These are phyloP conservation scores for Suillus bovinus DNA, from an alignment of 768 basidiomycete species.

Conservation along the genomic window DNA sequence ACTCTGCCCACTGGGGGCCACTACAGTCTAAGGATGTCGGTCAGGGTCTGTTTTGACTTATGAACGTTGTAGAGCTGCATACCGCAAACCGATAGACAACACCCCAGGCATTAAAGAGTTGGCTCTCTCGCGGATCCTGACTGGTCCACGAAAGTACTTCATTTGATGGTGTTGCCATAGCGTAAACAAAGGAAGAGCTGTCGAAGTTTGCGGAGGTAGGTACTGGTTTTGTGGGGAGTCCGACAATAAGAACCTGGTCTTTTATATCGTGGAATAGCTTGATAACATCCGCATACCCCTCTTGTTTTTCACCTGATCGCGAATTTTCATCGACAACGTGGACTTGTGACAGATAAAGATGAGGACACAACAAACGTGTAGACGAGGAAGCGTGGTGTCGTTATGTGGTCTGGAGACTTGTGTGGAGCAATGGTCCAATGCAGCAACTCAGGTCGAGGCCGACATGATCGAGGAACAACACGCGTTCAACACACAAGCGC, in stretches of 20 bases:
- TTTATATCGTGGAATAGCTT: slow-evolving; percentile 56
- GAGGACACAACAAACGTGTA: slow-evolving; percentile 73
- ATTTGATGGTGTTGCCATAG: slow-evolving; percentile 54
- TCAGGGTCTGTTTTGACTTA: slow-evolving; percentile 27
- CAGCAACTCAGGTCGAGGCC: slow-evolving; percentile 54
- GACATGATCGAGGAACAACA: slow-evolving; percentile 70
- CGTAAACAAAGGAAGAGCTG: slow-evolving; percentile 35
- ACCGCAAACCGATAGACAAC: slow-evolving; percentile 82
- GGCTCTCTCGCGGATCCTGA: slow-evolving; percentile 81
- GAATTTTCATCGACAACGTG: slow-evolving; percentile 73
- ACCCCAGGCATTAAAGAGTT: slow-evolving; percentile 80
- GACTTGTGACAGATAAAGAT: slow-evolving; percentile 70
- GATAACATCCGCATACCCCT: slow-evolving; percentile 46
- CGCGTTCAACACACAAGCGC: slow-evolving; percentile 57
- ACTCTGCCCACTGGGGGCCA: slow-evolving; percentile 61
- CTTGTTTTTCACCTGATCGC: slow-evolving; percentile 53
- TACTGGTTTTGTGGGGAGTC: slow-evolving; percentile 27
- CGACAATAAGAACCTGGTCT: slow-evolving; percentile 24
- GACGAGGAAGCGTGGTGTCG: slow-evolving; percentile 62
- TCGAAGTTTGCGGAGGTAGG: slow-evolving; percentile 29
- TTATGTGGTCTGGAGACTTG: slow-evolving; percentile 55
- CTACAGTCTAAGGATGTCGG: slow-evolving; percentile 53
- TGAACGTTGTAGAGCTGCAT: slow-evolving; percentile 24
- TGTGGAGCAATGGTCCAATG: slow-evolving; percentile 72
- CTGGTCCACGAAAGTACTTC: slow-evolving; percentile 87